Base-by-base conservation (phyloP, 768 basidiomycete genomes). In the Mycena olivaceomarginata region DNA sequence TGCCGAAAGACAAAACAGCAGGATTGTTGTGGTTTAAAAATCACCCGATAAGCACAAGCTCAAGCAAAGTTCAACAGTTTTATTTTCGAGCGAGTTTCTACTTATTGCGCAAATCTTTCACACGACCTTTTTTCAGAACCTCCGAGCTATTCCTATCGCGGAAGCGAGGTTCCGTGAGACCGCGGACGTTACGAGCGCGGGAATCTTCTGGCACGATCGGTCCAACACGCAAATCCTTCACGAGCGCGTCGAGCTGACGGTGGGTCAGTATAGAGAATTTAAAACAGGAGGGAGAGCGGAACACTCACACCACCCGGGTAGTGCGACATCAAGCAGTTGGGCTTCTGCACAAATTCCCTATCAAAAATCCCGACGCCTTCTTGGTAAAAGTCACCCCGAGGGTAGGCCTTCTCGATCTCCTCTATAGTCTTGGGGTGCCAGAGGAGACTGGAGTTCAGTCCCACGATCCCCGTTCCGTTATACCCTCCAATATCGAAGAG, bases 181-280 rank as follows among this genome's bases (percentile, higher is more conserved):
- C 46, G 7, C 45, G 45, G 46, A 48, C 46, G 45, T 13, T 37
- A 16, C 6, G 64, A 10, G 5, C 11, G 18, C 37, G 10, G 25
- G 65, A 67, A 51, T 37, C 31, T 37, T 9, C 25, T 6, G 65
- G 46, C 46, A 67, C 65, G 25, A 67, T 67, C 25, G 46, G 65
- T 31, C 65, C 65, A 16, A 67, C 65, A 6, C 45, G 45, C 22
- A 67, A 67, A 51, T 48, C 65, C 65, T 46, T 67, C 45, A 11
- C 5, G 15, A 67, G 45, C 11, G 22, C 65, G 20, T 43, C 45
- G 45, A 67, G 65, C 65, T 67, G 48, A 5, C 7, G 51, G 10
- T 22, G 6, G 41, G 63, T 64, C 12, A 64, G 41, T 13, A 20
- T 8, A 20, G 46, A 31, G 1, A 18, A 48, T 48, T 51, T n/a